Conservation (phyloP, 345 rosid species). For the Linum trigynum region DNA sequence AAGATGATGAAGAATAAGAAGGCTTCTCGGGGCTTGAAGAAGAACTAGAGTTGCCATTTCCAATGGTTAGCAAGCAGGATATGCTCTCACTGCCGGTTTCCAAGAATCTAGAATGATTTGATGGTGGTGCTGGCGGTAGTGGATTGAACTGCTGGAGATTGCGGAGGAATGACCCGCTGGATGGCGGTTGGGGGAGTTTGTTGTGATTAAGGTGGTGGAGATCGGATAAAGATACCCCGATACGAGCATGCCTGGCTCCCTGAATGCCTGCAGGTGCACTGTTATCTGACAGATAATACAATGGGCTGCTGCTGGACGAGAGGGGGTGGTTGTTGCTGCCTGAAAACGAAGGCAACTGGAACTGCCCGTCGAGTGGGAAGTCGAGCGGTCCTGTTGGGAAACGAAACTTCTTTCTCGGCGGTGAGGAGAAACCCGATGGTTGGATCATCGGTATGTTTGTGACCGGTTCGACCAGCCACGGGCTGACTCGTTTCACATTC, state of each 20-base stretch:
- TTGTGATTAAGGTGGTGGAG: constrained; percentile 16
- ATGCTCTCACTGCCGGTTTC: constrained; percentile 38
- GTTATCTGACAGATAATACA: constrained; percentile 1
- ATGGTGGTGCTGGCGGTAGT: background rate
- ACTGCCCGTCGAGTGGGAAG: constrained; percentile 1
- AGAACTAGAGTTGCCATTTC: constrained; percentile 26
- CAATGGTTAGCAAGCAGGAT: constrained; percentile 74
- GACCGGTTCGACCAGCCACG: constrained; percentile 6
- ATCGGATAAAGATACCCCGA: constrained; percentile 4
- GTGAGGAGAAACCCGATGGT: background rate
- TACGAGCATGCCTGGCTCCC: constrained; percentile 11
- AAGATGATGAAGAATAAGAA: constrained; percentile 13
- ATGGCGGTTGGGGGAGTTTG: background rate
- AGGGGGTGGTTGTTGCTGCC: background rate
- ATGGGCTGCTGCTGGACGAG: background rate
- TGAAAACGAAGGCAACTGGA: constrained; percentile 5
- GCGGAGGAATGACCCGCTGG: constrained; percentile 47
- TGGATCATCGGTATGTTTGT: constrained; percentile 2
- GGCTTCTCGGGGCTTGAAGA: constrained; percentile 39
- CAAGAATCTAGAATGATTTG: constrained; percentile 26
- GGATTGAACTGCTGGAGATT: constrained; percentile 39
- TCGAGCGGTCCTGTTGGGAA: background rate
- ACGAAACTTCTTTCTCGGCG: constrained; percentile 6
- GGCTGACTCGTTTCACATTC: constrained; percentile 7
- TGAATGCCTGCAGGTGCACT: constrained; percentile 11